Evolutionary conservation across 495 filamentous ascomycete genomes (phyloP).

Genomic region (Pseudoneurospora amorphoporcata): DNA sequence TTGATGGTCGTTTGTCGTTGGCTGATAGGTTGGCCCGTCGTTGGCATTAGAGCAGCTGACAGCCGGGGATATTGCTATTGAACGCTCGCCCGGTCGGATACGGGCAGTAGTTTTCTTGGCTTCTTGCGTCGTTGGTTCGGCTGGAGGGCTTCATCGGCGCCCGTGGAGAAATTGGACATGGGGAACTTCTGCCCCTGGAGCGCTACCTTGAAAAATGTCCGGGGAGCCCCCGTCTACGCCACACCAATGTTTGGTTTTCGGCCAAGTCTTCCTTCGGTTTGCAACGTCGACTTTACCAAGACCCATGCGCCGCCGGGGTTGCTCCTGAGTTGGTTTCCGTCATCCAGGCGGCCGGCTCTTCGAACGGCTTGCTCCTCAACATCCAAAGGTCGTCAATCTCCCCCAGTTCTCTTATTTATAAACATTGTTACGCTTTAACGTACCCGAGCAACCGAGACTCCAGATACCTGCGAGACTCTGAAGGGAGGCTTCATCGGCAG

Average conservation of each 20-base stretch:
- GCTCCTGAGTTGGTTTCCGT: not conserved
- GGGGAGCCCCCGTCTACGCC: not conserved
- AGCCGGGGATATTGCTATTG: not conserved
- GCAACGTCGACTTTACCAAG: not conserved
- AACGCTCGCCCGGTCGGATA: not conserved
- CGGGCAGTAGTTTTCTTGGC: not conserved
- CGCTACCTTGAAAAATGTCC: not conserved
- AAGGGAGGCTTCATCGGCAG: not conserved
- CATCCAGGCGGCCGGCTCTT: not conserved
- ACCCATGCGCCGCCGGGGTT: not conserved
- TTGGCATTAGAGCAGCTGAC: not conserved
- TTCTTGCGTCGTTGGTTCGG: not conserved
- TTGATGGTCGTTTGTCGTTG: not conserved
- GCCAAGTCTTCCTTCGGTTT: not conserved
- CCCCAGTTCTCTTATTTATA: not conserved
- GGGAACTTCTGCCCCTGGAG: not conserved
- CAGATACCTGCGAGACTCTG: not conserved
- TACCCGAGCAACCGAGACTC: not conserved
- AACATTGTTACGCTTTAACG: not conserved
- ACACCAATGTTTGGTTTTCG: not conserved
- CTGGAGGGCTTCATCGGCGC: not conserved
- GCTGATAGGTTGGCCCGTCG: not conserved
- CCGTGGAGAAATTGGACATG: not conserved
- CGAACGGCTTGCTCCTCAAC: not conserved
- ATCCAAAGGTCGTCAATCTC: not conserved